Conservation (phyloP, 441 rosid species). For the Eugenia klotzschiana region DNA sequence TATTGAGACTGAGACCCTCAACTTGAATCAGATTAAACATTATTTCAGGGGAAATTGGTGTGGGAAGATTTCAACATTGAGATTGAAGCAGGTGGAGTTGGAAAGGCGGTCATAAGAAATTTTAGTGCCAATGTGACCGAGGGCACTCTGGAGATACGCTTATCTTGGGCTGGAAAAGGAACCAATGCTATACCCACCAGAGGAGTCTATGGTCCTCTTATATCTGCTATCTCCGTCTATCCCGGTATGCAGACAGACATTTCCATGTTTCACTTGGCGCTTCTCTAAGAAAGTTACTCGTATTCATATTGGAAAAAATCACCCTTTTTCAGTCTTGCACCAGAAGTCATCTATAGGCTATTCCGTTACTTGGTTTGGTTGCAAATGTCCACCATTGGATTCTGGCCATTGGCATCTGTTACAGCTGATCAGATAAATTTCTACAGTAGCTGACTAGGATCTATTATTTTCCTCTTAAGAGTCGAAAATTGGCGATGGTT, state of each 20-base stretch:
- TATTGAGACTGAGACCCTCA: not conserved
- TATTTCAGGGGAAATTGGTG: not conserved
- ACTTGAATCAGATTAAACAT: not conserved
- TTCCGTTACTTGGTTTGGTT: not conserved
- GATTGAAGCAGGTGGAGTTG: not conserved
- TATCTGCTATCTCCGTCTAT: not conserved
- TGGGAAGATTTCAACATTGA: conserved; percentile 1
- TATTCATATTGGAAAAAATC: not conserved
- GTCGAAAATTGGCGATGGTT: not conserved
- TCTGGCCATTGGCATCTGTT: not conserved
- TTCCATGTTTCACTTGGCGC: not conserved
- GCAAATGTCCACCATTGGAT: not conserved
- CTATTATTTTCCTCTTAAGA: not conserved
- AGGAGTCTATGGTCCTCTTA: conserved; percentile 6
- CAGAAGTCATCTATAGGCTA: not conserved
- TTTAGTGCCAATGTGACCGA: not conserved
- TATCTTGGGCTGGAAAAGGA: conserved; percentile 4
- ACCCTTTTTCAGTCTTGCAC: not conserved
- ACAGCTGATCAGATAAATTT: not conserved
- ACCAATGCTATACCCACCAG: not conserved
- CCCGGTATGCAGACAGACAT: not conserved
- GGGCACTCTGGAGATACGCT: not conserved
- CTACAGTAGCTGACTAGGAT: not conserved
- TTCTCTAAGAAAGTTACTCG: not conserved
- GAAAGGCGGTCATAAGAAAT: not conserved